phyloP scores from a whole-genome alignment of 2,329 filamentous ascomycete genomes.

The Aspergillus awamori region DNA sequence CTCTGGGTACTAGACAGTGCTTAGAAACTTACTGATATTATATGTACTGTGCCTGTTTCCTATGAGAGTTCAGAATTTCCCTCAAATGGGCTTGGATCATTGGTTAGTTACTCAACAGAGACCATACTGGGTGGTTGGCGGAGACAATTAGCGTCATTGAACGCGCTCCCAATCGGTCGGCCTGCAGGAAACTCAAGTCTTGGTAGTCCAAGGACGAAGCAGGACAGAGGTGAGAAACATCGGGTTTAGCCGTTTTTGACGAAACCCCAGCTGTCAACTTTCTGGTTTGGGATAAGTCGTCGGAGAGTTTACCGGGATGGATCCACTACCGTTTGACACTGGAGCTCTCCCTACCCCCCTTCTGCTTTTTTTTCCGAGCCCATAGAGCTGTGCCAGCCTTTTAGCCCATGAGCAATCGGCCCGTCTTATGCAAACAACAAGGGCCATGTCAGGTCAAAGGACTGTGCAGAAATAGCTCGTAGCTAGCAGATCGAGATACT shows the following conservation, averaged over 20 bases:
- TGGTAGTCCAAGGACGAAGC: conserved; percentile 4
- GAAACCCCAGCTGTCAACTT: conserved; percentile 35
- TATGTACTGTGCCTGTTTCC: too few relatives aligned
- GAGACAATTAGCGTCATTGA: conserved; percentile 1
- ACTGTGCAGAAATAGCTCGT: neutral
- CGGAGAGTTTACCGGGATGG: conserved; percentile 33
- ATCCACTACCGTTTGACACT: conserved; percentile 16
- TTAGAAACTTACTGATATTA: too few relatives aligned
- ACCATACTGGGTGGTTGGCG: neutral
- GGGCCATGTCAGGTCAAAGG: neutral
- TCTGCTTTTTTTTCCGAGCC: neutral
- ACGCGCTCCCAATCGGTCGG: conserved; percentile 21
- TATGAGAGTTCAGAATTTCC: too few relatives aligned
- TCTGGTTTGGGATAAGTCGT: conserved; percentile 31
- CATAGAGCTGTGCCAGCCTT: neutral
- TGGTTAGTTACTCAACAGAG: too few relatives aligned
- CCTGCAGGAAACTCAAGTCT: conserved; percentile 22
- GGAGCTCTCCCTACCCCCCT: neutral
- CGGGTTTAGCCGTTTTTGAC: conserved; percentile 17
- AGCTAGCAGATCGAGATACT: neutral
- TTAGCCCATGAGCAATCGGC: neutral
- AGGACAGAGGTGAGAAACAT: conserved; percentile 7
- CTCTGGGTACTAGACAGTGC: too few relatives aligned
- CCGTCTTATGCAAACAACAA: neutral
- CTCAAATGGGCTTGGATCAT: too few relatives aligned